These are phyloP conservation scores for Manihot esculenta DNA, from an alignment of 441 rosid species.

Conservation along the genomic window DNA sequence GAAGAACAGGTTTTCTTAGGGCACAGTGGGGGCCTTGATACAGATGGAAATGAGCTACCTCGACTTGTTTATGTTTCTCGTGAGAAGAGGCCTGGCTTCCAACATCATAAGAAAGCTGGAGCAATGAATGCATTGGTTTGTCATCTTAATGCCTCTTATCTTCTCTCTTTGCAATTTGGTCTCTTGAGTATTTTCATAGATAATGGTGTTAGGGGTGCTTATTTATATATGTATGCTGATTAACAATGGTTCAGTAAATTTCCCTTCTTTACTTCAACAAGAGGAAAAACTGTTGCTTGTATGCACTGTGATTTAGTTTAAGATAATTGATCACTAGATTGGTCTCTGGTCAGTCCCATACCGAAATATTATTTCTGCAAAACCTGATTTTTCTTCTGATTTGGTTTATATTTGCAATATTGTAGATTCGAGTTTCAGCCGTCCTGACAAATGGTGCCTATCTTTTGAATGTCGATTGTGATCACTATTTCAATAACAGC, in stretches of 20 bases:
- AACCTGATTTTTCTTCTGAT: constrained; percentile 19
- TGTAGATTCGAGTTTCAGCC: constrained; percentile 95
- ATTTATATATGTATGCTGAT: not conserved
- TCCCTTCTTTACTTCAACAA: not conserved
- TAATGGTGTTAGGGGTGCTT: not conserved
- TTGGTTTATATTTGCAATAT: constrained; percentile 22
- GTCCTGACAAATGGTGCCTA: constrained; percentile 97
- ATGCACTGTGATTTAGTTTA: not conserved
- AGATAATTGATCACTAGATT: constrained; percentile 6
- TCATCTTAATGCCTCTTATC: constrained; percentile 20
- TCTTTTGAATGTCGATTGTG: constrained; percentile 97
- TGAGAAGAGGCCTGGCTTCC: constrained; percentile 99
- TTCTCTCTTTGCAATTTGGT: not conserved
- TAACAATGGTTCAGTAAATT: not conserved
- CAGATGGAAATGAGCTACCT: constrained; percentile 96
- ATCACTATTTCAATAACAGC: constrained; percentile 98
- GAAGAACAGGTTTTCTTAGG: constrained; percentile 81
- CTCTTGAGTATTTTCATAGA: not conserved
- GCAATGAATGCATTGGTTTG: constrained; percentile 99
- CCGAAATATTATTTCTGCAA: not conserved
- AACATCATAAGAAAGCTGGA: constrained; percentile 98
- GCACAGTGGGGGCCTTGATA: constrained; percentile 94
- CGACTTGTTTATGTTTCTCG: constrained; percentile 99
- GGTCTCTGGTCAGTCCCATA: not conserved
- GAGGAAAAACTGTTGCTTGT: not conserved